phyloP scores from a whole-genome alignment of 106 monocot genomes.

The Acorus gramineus region DNA sequence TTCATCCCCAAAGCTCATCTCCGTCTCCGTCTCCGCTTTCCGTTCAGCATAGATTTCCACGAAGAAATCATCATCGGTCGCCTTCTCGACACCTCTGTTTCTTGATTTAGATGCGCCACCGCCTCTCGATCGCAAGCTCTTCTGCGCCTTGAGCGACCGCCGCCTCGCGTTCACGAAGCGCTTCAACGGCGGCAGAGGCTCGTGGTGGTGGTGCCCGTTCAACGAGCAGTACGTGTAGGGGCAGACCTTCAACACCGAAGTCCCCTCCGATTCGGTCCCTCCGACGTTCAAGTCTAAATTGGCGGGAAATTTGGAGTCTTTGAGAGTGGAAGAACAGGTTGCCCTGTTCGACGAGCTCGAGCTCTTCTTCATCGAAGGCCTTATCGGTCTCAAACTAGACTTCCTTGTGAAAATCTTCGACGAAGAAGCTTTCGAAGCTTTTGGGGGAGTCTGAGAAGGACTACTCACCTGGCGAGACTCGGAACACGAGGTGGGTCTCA shows the following conservation, averaged over 20 bases:
- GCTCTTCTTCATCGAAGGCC: slow-evolving; percentile 1
- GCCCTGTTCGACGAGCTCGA: neutral
- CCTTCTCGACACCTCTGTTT: neutral
- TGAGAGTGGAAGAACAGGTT: slow-evolving; percentile 12
- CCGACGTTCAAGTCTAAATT: slow-evolving; percentile 4
- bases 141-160: slow-evolving; percentile 24
- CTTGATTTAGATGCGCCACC: slow-evolving; percentile 11
- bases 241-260: slow-evolving; percentile 36
- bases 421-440: neutral
- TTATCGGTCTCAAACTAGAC: neutral
- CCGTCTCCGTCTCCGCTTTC: neutral
- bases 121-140: slow-evolving; percentile 18
- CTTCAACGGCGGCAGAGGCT: slow-evolving; percentile 22
- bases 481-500: slow-evolving; percentile 58
- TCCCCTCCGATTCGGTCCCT: slow-evolving; percentile 9
- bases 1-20: slow-evolving; percentile 10
- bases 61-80: slow-evolving; percentile 4
- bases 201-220: slow-evolving; percentile 30
- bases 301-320: slow-evolving; percentile 7
- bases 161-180: slow-evolving; percentile 20
- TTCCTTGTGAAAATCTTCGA: slow-evolving; percentile 1
- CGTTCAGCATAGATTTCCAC: slow-evolving; percentile 8
- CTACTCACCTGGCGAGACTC: slow-evolving; percentile 21
- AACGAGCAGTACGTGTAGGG: slow-evolving; percentile 54
- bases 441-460: neutral